Evolutionary conservation across 1,284 basidiomycete genomes (phyloP).

Genomic region (Heterobasidion occidentale): DNA sequence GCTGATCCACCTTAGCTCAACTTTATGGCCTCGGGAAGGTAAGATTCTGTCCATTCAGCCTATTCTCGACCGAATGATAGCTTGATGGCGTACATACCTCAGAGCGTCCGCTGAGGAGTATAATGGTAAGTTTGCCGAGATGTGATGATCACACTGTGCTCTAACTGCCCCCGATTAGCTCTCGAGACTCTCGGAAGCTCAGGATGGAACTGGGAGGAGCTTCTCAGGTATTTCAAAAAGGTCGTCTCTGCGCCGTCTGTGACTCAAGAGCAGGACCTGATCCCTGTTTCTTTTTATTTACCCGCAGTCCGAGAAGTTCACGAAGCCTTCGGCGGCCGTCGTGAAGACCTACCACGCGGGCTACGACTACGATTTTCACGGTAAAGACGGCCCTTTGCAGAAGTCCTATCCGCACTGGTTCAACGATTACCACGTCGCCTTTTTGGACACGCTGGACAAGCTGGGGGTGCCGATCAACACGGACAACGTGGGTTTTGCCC

Average conservation of each 20-base stretch:
- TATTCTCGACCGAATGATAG: not conserved
- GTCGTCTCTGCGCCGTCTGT: not conserved
- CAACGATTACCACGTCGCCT: not conserved
- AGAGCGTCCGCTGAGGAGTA: conserved; percentile 1
- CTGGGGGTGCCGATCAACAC: conserved; percentile 1
- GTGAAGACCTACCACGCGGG: not conserved
- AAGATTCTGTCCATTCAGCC: not conserved
- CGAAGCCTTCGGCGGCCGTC: not conserved
- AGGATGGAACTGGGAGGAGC: conserved; percentile 9
- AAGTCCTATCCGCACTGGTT: not conserved
- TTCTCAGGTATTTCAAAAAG: conserved; percentile 7
- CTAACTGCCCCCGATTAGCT: not conserved
- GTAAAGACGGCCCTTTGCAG: conserved; percentile 1
- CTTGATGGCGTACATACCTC: not conserved
- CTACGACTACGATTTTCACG: not conserved
- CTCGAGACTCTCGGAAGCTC: conserved; percentile 8
- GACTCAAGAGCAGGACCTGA: not conserved
- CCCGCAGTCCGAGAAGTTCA: conserved; percentile 1
- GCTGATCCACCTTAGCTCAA: not conserved
- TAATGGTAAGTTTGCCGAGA: not conserved
- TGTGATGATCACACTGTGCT: not conserved
- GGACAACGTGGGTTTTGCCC: not conserved
- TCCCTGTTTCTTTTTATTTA: not conserved
- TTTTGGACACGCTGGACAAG: not conserved
- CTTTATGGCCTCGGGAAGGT: not conserved